Conservation (phyloP, 768 basidiomycete species). For the Collybiopsis luxurians region DNA sequence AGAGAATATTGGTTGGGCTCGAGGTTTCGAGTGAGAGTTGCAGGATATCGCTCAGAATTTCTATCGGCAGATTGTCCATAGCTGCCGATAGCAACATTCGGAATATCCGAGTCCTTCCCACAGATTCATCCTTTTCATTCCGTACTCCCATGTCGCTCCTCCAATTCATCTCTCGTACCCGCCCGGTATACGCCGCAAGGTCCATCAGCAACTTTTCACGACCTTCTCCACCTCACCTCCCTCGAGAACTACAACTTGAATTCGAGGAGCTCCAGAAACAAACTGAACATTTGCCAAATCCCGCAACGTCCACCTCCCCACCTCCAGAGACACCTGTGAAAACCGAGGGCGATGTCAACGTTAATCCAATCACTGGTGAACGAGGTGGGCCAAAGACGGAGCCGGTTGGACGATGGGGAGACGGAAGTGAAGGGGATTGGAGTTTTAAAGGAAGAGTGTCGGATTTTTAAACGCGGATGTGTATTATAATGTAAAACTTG, state of each 20-base stretch:
- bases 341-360: slow-evolving; percentile 64
- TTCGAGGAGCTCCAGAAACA: slow-evolving; percentile 79
- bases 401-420: slow-evolving; percentile 60
- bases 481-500: too few relatives aligned
- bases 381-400: slow-evolving; percentile 85
- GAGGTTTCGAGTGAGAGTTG: neutral
- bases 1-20: slow-evolving; percentile 14
- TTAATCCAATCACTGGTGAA: slow-evolving; percentile 83
- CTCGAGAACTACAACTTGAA: slow-evolving; percentile 73
- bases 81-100: neutral
- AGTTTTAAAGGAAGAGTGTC: slow-evolving; percentile 88
- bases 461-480: slow-evolving; percentile 55
- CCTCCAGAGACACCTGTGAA: slow-evolving; percentile 74
- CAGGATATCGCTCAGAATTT: slow-evolving; percentile 3
- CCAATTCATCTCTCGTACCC: too few relatives aligned
- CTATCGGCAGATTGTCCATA: neutral
- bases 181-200: neutral
- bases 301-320: slow-evolving; percentile 41
- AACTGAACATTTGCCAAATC: slow-evolving; percentile 48
- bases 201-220: slow-evolving; percentile 20
- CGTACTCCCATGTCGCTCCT: too few relatives aligned
- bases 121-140: too few relatives aligned
- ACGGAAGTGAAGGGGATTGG: slow-evolving; percentile 71
- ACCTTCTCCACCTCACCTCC: slow-evolving; percentile 75
- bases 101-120: too few relatives aligned